Percentiles rank a stretch among this genome's conserved stretches.
These are phyloP conservation scores for Drosera capensis DNA, from an alignment of 148 eudicot species.

Conservation along the genomic window DNA sequence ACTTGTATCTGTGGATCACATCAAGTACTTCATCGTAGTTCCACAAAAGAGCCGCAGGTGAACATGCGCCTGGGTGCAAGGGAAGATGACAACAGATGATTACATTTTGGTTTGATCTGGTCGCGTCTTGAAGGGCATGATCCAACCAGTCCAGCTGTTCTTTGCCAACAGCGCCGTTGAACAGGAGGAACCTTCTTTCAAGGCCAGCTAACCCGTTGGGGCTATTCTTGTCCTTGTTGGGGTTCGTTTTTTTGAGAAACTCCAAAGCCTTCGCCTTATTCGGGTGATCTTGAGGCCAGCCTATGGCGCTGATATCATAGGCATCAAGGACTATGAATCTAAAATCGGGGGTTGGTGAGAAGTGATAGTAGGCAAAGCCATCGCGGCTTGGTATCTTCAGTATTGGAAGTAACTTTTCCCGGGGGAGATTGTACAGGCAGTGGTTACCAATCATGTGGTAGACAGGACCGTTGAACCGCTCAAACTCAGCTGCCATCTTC, in stretches of 20 bases:
- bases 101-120: slow-evolving; percentile 47
- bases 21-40: slow-evolving; percentile 79
- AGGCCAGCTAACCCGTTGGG: slow-evolving; percentile 53
- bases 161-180: slow-evolving; percentile 79
- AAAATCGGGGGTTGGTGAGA: slow-evolving; percentile 56
- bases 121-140: slow-evolving; percentile 48
- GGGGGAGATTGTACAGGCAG: slow-evolving; percentile 90
- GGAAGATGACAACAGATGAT: slow-evolving; percentile 77
- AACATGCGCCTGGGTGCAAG: slow-evolving; percentile 44
- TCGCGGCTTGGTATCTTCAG: slow-evolving; percentile 32
- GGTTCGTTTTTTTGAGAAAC: slow-evolving; percentile 50
- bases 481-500: slow-evolving; percentile 49
- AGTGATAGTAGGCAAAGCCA: slow-evolving; percentile 65
- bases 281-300: slow-evolving; percentile 85
- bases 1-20: slow-evolving; percentile 51
- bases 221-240: slow-evolving; percentile 81
- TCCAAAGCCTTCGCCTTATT: slow-evolving; percentile 40
- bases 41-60: slow-evolving; percentile 61
- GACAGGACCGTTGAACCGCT: slow-evolving; percentile 48
- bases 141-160: slow-evolving; percentile 67
- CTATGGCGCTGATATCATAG: slow-evolving; percentile 87
- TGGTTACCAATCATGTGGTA: slow-evolving; percentile 98
- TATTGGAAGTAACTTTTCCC: slow-evolving; percentile 61
- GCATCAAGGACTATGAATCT: slow-evolving; percentile 85
- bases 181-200: slow-evolving; percentile 76